Conservation (phyloP, 2,329 filamentous ascomycete genomes). For the Rutstroemia sp. region DNA sequence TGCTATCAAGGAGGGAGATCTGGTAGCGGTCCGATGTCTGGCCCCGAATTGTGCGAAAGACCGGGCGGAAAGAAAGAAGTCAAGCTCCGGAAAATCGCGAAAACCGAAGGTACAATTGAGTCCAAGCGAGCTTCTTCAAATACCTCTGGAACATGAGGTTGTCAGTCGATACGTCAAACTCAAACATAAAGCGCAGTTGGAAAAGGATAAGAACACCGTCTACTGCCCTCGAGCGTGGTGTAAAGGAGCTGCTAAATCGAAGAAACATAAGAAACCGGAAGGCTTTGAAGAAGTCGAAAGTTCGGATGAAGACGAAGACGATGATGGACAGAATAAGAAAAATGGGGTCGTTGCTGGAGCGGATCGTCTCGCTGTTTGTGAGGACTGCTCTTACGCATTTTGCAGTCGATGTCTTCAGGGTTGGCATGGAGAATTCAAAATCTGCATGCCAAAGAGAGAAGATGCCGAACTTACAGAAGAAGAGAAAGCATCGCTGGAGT, state of each 20-base stretch:
- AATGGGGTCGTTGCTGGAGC: conserved; percentile 29
- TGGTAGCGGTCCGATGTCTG: conserved; percentile 73
- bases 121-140: conserved; percentile 76
- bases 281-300: conserved; percentile 53
- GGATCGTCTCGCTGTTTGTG: conserved; percentile 75
- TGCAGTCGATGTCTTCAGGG: conserved; percentile 62
- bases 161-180: conserved; percentile 83
- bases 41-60: conserved; percentile 70
- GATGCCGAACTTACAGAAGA: conserved; percentile 70
- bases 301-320: conserved; percentile 46
- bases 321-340: conserved; percentile 20
- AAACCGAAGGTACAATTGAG: conserved; percentile 64
- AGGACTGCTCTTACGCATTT: conserved; percentile 85
- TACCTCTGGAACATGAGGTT: conserved; percentile 60
- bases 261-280: conserved; percentile 63
- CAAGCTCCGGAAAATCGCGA: conserved; percentile 38
- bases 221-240: conserved; percentile 94
- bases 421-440: conserved; percentile 85
- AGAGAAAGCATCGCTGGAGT: conserved; percentile 80
- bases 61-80: conserved; percentile 29
- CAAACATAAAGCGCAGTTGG: conserved; percentile 87
- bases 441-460: conserved; percentile 60
- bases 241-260: conserved; percentile 75
- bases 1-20: conserved; percentile 78
- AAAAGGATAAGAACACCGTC: conserved; percentile 83